phyloP scores from a whole-genome alignment of 2,329 filamentous ascomycete species.

The Hypoxylon sp. region DNA sequence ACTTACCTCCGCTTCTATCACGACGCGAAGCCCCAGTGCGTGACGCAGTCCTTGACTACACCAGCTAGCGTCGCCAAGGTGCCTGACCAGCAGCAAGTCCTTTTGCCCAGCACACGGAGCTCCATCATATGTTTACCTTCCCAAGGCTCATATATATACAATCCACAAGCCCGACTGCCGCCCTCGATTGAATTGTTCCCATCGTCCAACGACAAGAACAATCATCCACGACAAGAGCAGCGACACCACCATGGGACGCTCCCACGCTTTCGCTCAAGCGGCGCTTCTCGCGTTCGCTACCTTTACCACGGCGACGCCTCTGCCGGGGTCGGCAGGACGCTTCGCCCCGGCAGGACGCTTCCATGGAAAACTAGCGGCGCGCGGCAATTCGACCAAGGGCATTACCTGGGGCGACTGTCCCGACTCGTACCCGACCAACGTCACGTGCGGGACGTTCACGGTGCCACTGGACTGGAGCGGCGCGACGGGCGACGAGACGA shows the following conservation, averaged over 20 bases:
- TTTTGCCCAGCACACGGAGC: too few relatives aligned
- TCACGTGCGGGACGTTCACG: conserved; percentile 40
- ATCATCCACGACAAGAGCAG: too few relatives aligned
- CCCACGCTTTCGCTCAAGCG: conserved; percentile 6
- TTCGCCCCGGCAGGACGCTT: not conserved
- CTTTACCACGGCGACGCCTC: conserved; percentile 11
- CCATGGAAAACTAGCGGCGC: not conserved
- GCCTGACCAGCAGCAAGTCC: too few relatives aligned
- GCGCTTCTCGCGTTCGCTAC: conserved; percentile 27
- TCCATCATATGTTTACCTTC: too few relatives aligned
- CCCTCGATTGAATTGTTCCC: not conserved
- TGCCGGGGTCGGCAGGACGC: not conserved
- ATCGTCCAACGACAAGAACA: not conserved
- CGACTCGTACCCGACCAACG: conserved; percentile 20
- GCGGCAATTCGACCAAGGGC: conserved; percentile 4
- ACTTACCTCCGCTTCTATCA: too few relatives aligned
- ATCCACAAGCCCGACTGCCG: too few relatives aligned
- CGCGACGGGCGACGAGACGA: conserved; percentile 33
- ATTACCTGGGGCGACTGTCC: conserved; percentile 32
- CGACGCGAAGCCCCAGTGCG: too few relatives aligned
- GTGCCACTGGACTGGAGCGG: conserved; percentile 43
- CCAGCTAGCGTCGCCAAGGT: too few relatives aligned
- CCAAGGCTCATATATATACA: too few relatives aligned
- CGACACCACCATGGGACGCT: conserved; percentile 20
- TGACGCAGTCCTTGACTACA: too few relatives aligned